Evolutionary conservation across 768 basidiomycete genomes (phyloP).

Genomic region (Lactarius trivialis): DNA sequence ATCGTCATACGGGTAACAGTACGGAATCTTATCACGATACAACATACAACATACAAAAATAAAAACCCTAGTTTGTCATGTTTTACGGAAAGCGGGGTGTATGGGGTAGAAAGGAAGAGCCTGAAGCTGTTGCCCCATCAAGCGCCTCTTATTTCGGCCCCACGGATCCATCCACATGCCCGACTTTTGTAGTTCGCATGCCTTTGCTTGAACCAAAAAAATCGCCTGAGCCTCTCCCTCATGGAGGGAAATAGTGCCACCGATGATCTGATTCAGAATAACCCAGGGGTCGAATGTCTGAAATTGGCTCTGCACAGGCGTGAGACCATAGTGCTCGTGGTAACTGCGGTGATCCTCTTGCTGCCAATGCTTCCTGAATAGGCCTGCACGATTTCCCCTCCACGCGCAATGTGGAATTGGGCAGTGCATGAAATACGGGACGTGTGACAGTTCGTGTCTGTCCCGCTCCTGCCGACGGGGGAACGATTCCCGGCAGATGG

Average conservation of each 20-base stretch:
- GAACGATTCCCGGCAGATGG: neutral
- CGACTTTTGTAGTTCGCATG: neutral
- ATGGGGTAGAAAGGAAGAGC: too few species aligned
- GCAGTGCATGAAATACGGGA: neutral
- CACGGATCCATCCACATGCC: neutral
- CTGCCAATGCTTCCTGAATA: neutral
- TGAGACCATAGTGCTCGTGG: neutral
- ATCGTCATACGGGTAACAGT: too few species aligned
- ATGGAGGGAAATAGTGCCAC: neutral
- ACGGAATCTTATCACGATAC: too few species aligned
- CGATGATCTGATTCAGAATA: neutral
- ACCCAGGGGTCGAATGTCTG: neutral
- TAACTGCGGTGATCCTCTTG: neutral
- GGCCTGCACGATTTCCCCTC: neutral
- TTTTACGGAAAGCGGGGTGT: too few species aligned
- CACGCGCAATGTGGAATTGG: neutral
- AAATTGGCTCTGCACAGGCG: neutral
- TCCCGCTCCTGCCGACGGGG: neutral
- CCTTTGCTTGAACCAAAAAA: neutral
- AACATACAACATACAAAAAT: too few species aligned
- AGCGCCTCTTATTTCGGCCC: neutral
- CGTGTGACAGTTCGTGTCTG: neutral
- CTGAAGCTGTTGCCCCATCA: neutral
- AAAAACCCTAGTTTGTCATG: too few species aligned
- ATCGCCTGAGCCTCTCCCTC: neutral